phyloP scores from a whole-genome alignment of 176 grass and related monocot species.

The Oryza australiensis region DNA sequence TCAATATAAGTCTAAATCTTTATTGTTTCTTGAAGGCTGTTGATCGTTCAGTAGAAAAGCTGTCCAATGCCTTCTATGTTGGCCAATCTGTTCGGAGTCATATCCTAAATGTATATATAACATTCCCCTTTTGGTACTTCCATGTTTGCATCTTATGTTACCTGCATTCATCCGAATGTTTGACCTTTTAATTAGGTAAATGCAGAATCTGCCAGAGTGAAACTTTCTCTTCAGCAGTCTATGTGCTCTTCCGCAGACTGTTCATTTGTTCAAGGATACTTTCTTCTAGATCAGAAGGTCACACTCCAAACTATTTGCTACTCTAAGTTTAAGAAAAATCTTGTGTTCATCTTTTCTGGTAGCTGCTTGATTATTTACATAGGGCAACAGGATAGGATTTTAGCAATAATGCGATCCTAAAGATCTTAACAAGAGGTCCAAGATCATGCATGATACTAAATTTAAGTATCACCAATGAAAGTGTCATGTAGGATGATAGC shows the following conservation, averaged over 20 bases:
- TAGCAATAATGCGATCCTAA: background rate
- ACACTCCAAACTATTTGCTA: conserved; percentile 9
- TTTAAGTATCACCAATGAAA: background rate
- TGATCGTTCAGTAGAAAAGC: conserved; percentile 66
- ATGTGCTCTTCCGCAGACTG: conserved; percentile 71
- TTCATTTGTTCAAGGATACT: conserved; percentile 88
- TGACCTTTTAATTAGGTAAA: conserved; percentile 54
- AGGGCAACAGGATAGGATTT: background rate
- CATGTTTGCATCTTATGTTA: conserved; percentile 5
- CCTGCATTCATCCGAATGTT: conserved; percentile 23
- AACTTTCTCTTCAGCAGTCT: conserved; percentile 84
- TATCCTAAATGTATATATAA: conserved; percentile 66
- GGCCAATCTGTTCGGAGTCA: conserved; percentile 88
- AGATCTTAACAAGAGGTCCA: background rate
- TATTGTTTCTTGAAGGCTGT: conserved; percentile 62
- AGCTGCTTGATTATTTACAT: background rate
- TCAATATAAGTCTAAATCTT: conserved; percentile 42
- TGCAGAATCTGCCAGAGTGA: conserved; percentile 72
- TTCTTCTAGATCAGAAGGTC: conserved; percentile 87
- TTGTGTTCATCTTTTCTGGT: background rate
- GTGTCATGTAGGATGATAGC: background rate
- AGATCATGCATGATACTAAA: background rate
- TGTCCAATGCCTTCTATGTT: conserved; percentile 69
- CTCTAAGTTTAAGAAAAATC: conserved; percentile 15
- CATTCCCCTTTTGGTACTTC: conserved; percentile 20